Conservation (phyloP, 23 red algal species). For the Rhodosorus marinus region DNA sequence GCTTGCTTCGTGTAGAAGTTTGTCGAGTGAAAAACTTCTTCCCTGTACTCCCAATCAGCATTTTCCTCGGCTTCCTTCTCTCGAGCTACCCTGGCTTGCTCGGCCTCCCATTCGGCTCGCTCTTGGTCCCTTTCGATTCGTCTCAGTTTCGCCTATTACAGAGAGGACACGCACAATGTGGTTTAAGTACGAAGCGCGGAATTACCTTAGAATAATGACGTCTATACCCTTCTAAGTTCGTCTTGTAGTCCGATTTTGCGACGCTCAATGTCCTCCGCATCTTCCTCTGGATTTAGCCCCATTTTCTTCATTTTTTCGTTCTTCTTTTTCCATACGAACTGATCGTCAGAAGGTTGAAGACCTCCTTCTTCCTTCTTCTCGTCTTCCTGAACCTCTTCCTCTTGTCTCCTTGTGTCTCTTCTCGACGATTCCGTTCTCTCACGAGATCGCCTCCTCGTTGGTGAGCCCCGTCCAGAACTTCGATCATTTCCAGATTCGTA, state of each 20-base stretch:
- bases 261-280: too few relatives aligned
- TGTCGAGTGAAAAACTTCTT: slow-evolving; percentile 41
- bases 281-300: too few relatives aligned
- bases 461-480: too few relatives aligned
- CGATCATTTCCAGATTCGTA: too few relatives aligned
- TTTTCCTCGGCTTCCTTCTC: slow-evolving; percentile 23
- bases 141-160: not conserved
- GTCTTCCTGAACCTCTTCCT: not conserved
- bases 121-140: slow-evolving; percentile 14
- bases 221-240: too few relatives aligned
- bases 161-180: not conserved
- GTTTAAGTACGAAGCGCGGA: not conserved
- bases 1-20: slow-evolving; percentile 54
- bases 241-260: too few relatives aligned
- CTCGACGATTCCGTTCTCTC: too few relatives aligned
- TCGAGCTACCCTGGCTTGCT: not conserved
- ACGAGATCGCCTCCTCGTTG: too few relatives aligned
- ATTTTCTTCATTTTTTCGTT: not conserved
- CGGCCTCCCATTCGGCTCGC: slow-evolving; percentile 25
- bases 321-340: not conserved
- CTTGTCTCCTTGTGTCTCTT: not conserved
- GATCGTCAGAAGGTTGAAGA: not conserved
- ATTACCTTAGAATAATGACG: not conserved
- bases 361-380: not conserved
- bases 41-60: slow-evolving; percentile 17